Base-by-base conservation (phyloP, 805 yeast genomes). In the Hanseniaspora pseudoguilliermondii region DNA sequence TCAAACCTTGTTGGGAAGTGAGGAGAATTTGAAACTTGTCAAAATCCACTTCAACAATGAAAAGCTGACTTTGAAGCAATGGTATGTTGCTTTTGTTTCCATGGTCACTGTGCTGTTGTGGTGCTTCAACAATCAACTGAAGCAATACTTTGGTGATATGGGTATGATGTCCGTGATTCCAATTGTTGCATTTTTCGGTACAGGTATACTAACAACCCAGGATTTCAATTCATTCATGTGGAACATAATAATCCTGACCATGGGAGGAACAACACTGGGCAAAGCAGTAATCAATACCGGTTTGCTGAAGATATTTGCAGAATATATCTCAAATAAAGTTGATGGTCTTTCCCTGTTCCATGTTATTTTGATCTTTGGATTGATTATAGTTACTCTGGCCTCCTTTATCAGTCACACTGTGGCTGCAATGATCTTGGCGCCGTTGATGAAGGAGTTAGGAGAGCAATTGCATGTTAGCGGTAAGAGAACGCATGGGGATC, bases 211-310 rank as follows among this genome's bases (percentile, higher is more conserved):
- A 58, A 80, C 85, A 9, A 83, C 89, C 1, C 96, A 90, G 57
- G 98, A 91, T 66, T 89, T 91, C 69, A 91, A 93, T 70, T 91
- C 88, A 67, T 91, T 91, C 67, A 82, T 95, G 60, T 91, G 98
- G 98, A 89, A 95, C 5, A 93, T 91, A 62, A 93, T 93, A 10
- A 81, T 91, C 47, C 75, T 91, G 60, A 97, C 97, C 4, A 93
- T 91, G 98, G 98, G 98, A 35, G 98, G 98, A 59, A 79, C 91
- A 53, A 95, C 96, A 0, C 73, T 91, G 52, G 98, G 98, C 57
- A 89, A 88, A 66, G 96, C 96, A 0, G 97, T 91, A 1, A 81
- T 95, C 1, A 83, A 93, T 9, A 87, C 96, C 1, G 97, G 97
- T 0, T 73, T 91, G 56, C 75, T 91, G 57, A 75, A 81, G 7